phyloP scores from a whole-genome alignment of 805 yeast species.

The Saturnispora ahearnii region DNA sequence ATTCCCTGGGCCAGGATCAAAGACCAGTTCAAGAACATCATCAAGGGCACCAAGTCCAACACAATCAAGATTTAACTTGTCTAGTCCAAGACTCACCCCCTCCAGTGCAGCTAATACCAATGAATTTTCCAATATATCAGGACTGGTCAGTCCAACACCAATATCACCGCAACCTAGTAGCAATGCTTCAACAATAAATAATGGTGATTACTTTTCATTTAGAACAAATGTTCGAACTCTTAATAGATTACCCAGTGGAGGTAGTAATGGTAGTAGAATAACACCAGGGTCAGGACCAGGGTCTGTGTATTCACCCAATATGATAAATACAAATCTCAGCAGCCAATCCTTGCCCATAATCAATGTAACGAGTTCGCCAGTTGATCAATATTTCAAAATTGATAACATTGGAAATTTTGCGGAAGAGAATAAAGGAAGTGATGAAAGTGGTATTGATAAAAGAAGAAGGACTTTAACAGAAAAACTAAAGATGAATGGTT shows the following conservation, averaged over 20 bases:
- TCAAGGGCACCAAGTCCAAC: conserved; percentile 13
- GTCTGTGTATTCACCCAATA: background rate
- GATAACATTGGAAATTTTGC: conserved; percentile 26
- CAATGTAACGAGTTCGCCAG: background rate
- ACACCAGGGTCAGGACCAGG: conserved; percentile 6
- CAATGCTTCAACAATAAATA: conserved; percentile 1
- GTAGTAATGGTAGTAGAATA: conserved; percentile 3
- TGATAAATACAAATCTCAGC: background rate
- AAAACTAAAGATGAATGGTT: conserved; percentile 6
- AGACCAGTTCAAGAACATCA: conserved; percentile 6
- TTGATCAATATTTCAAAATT: conserved; percentile 7
- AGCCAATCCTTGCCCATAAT: background rate
- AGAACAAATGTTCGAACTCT: conserved; percentile 12
- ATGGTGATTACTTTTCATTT: conserved; percentile 13
- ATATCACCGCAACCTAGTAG: background rate
- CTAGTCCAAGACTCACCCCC: background rate
- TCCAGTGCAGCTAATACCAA: background rate
- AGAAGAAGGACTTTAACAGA: conserved; percentile 13
- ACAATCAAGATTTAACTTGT: background rate
- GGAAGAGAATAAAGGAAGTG: background rate
- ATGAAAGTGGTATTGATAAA: conserved; percentile 6
- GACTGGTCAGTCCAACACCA: conserved; percentile 4
- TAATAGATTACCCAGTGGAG: conserved; percentile 11
- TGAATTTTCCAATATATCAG: background rate
- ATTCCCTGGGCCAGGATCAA: conserved; percentile 8